phyloP scores from a whole-genome alignment of 2,329 filamentous ascomycete species.

The Penicillium expansum region DNA sequence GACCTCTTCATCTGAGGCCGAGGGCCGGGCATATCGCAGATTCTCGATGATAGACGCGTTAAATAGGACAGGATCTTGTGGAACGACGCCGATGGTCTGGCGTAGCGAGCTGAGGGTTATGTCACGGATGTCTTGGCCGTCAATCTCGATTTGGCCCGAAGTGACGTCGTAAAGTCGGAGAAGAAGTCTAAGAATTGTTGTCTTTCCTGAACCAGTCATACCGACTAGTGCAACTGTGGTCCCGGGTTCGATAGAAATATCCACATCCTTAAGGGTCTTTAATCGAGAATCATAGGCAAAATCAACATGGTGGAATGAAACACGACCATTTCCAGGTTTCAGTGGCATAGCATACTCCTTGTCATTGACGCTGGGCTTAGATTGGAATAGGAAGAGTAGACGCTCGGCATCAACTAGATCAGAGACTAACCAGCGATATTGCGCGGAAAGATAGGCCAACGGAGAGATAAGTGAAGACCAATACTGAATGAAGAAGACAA shows the following conservation, averaged over 20 bases:
- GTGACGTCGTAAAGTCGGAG: constrained; percentile 54
- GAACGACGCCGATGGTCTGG: constrained; percentile 60
- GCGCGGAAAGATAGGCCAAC: constrained; percentile 49
- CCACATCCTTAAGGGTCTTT: constrained; percentile 46
- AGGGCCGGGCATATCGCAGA: constrained; percentile 57
- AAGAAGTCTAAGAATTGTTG: constrained; percentile 53
- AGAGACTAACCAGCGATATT: constrained; percentile 48
- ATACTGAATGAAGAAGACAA: constrained; percentile 63
- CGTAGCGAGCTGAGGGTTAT: constrained; percentile 58
- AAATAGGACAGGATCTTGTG: constrained; percentile 63
- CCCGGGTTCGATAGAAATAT: constrained; percentile 46
- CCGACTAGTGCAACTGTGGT: constrained; percentile 57
- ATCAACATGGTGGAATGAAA: constrained; percentile 50
- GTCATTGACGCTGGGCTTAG: constrained; percentile 46
- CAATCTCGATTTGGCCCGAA: constrained; percentile 50
- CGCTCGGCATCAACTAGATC: constrained; percentile 64
- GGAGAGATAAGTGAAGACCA: constrained; percentile 54
- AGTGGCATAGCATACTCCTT: constrained; percentile 35
- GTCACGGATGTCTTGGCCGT: constrained; percentile 56
- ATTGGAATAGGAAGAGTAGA: constrained; percentile 48
- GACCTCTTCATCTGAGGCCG: constrained; percentile 24
- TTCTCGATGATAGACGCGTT: constrained; percentile 64
- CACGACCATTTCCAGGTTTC: constrained; percentile 41
- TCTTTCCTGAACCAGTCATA: constrained; percentile 55
- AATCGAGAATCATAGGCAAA: constrained; percentile 54